Evolutionary conservation across 2,329 filamentous ascomycete species (phyloP).

Genomic region (Pseudopithomyces chartarum): DNA sequence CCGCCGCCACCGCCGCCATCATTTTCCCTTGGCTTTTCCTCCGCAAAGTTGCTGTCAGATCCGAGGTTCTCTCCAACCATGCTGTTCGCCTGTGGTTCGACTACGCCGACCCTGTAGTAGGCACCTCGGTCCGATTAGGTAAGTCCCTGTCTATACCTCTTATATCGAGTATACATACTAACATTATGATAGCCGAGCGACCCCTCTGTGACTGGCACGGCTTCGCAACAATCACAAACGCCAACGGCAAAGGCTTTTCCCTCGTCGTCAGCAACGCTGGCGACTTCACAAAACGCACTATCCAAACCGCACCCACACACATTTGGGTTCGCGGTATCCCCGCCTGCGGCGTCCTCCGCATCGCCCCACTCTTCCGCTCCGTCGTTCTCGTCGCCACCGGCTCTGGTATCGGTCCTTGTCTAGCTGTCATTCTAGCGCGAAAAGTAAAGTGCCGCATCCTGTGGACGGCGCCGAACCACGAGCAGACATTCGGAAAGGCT

Average conservation of each 20-base stretch:
- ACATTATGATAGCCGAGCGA: conserved; percentile 21
- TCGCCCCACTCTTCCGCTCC: conserved; percentile 42
- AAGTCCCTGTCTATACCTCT: not conserved
- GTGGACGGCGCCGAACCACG: conserved; percentile 71
- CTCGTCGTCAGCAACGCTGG: conserved; percentile 46
- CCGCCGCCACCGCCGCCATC: conserved; percentile 68
- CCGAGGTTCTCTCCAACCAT: conserved; percentile 74
- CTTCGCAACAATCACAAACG: conserved; percentile 47
- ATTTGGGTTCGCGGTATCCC: conserved; percentile 46
- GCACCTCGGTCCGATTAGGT: conserved; percentile 35
- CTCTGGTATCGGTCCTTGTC: conserved; percentile 48
- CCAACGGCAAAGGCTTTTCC: conserved; percentile 34
- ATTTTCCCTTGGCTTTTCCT: conserved; percentile 77
- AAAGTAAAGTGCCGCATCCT: conserved; percentile 64
- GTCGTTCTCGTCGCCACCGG: conserved; percentile 46
- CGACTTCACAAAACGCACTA: conserved; percentile 44
- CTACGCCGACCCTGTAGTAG: conserved; percentile 38
- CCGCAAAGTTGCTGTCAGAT: conserved; percentile 67
- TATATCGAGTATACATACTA: not conserved
- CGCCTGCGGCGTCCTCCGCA: conserved; percentile 42
- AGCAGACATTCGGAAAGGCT: conserved; percentile 66
- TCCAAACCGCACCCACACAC: conserved; percentile 36
- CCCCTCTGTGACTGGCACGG: conserved; percentile 46
- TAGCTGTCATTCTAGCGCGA: conserved; percentile 57
- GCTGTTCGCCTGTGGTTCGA: conserved; percentile 69